These are phyloP conservation scores for Fusarium pseudocircinatum DNA, from an alignment of 2,329 filamentous ascomycete species.

Conservation along the genomic window DNA sequence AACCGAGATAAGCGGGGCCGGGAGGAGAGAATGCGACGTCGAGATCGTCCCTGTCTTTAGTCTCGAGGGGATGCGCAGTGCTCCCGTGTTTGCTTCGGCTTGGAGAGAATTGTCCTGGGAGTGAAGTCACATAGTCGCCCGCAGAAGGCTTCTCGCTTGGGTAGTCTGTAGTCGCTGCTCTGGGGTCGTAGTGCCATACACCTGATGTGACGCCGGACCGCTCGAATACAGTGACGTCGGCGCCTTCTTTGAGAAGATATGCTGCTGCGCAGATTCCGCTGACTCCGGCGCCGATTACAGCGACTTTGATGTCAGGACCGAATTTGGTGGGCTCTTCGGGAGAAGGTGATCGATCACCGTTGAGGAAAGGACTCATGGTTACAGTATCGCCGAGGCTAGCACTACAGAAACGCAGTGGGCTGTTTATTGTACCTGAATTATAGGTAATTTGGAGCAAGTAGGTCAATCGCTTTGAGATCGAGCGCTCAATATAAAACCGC, in stretches of 20 bases:
- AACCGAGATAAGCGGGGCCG: constrained; percentile 62
- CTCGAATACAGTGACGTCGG: constrained; percentile 53
- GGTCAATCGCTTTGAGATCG: fast-evolving
- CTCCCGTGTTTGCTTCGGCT: fast-evolving
- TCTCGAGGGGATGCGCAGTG: neutral
- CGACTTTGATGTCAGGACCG: constrained; percentile 40
- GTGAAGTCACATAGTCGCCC: constrained; percentile 41
- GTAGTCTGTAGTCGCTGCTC: constrained; percentile 44
- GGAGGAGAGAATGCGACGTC: constrained; percentile 38
- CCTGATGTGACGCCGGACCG: constrained; percentile 48
- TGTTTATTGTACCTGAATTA: fast-evolving
- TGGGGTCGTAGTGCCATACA: constrained; percentile 52
- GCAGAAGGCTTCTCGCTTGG: constrained; percentile 44
- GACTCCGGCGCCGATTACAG: constrained; percentile 53
- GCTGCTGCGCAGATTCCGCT: constrained; percentile 53
- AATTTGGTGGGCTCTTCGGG: neutral
- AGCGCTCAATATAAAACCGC: neutral
- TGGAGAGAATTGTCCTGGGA: constrained; percentile 10
- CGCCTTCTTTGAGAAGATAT: constrained; percentile 48
- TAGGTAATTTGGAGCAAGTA: fast-evolving
- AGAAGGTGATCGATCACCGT: constrained; percentile 3
- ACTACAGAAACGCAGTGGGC: fast-evolving
- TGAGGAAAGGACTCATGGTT: constrained; percentile 22
- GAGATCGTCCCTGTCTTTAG: neutral
- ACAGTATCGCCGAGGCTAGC: fast-evolving